phyloP scores from a whole-genome alignment of 2,329 filamentous ascomycete genomes.

The Colletotrichum liaoningense region DNA sequence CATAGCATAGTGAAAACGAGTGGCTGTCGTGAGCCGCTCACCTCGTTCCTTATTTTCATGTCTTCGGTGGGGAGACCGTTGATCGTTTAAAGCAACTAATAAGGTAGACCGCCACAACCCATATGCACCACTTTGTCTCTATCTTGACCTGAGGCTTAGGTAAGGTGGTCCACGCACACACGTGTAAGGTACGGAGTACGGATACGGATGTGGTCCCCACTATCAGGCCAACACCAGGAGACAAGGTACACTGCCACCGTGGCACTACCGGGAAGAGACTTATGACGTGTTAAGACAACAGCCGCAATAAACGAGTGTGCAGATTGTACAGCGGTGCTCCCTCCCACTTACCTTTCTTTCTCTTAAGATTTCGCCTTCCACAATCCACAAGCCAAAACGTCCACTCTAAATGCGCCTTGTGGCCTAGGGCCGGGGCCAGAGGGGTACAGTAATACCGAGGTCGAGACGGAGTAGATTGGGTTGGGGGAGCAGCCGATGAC shows the following conservation, averaged over 20 bases:
- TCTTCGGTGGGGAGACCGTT: conserved; percentile 21
- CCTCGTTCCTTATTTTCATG: conserved; percentile 4
- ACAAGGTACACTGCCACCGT: conserved; percentile 21
- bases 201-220: conserved; percentile 5
- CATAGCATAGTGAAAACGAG: conserved; percentile 1
- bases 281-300: conserved; percentile 24
- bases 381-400: neutral
- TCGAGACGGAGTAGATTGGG: neutral
- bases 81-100: neutral
- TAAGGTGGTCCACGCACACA: neutral
- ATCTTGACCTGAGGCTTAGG: neutral
- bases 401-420: neutral
- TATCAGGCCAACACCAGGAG: neutral
- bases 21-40: conserved; percentile 16
- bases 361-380: neutral
- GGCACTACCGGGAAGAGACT: neutral
- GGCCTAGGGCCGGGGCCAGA: conserved; percentile 3
- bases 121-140: neutral
- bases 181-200: no score
- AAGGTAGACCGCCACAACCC: neutral
- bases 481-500: conserved; percentile 7
- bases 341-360: neutral
- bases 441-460: conserved; percentile 9
- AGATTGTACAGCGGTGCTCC: conserved; percentile 9
- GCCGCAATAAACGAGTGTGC: conserved; percentile 21